These are phyloP conservation scores for Coemansia sp. DNA, from an alignment of 192 early-diverging fungal genomes.

Conservation along the genomic window DNA sequence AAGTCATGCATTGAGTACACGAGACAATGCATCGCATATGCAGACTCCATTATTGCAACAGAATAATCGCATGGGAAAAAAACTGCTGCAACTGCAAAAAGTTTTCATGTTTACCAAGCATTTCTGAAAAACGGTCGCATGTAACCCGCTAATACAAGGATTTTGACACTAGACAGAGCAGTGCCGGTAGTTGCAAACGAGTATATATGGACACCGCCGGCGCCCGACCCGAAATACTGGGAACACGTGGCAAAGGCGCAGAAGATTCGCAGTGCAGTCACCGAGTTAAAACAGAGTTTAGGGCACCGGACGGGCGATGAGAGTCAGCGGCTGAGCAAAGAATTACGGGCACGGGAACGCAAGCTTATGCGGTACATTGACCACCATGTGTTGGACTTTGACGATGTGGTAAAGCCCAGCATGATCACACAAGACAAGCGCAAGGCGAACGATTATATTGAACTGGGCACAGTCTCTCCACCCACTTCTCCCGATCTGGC, in stretches of 20 bases:
- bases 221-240: conserved; percentile 48
- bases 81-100: too few relatives aligned
- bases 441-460: neutral
- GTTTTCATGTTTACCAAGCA: conserved; percentile 10
- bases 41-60: too few relatives aligned
- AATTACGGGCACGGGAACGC: conserved; percentile 30
- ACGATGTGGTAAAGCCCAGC: conserved; percentile 27
- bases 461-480: conserved; percentile 37
- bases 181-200: conserved; percentile 1
- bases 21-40: neutral
- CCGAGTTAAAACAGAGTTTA: conserved; percentile 18
- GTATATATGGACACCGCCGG: conserved; percentile 46
- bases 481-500: conserved; percentile 28
- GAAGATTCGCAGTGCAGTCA: conserved; percentile 25
- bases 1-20: neutral
- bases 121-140: too few relatives aligned
- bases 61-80: too few relatives aligned
- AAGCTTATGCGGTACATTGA: conserved; percentile 41
- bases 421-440: too few relatives aligned
- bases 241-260: conserved; percentile 43
- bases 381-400: conserved; percentile 45
- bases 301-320: conserved; percentile 9
- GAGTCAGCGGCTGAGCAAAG: conserved; percentile 11
- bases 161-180: neutral
- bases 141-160: neutral